A percentile compares a stretch with the other conserved stretches of the same genome.
phyloP scores from a whole-genome alignment of 371 early-diverging fungal species.

The Lichtheimia ramosa region DNA sequence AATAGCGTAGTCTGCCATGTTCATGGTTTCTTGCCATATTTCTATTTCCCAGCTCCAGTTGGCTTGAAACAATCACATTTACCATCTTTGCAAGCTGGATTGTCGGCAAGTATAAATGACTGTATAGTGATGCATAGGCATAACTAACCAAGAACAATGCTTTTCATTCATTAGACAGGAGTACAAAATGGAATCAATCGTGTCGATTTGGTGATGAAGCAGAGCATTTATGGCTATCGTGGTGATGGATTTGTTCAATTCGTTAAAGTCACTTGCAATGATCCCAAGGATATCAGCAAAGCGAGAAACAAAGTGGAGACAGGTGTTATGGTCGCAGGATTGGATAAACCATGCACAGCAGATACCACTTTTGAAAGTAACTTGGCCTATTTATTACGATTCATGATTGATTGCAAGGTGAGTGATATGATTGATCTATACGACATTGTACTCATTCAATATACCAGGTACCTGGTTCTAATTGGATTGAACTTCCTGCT shows the following conservation, averaged over 20 bases:
- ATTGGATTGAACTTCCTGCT: conserved; percentile 91
- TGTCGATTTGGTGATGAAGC: conserved; percentile 70
- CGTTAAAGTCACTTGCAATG: conserved; percentile 65
- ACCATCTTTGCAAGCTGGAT: conserved; percentile 50
- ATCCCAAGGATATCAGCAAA: conserved; percentile 54
- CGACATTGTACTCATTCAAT: neutral
- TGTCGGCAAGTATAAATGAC: conserved; percentile 50
- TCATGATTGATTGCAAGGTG: conserved; percentile 96
- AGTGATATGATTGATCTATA: neutral
- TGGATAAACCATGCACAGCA: conserved; percentile 38
- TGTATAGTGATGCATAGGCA: no score
- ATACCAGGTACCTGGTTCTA: conserved; percentile 77
- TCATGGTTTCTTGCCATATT: conserved; percentile 91
- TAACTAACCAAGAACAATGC: no score
- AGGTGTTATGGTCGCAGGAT: conserved; percentile 57
- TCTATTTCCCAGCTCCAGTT: conserved; percentile 91
- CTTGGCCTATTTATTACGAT: conserved; percentile 87
- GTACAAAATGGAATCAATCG: conserved; percentile 31
- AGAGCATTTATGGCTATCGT: conserved; percentile 83
- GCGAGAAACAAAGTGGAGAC: conserved; percentile 46
- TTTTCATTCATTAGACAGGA: no score
- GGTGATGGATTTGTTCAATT: conserved; percentile 71
- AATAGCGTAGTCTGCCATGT: conserved; percentile 93
- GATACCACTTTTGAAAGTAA: conserved; percentile 90
- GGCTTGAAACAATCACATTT: conserved; percentile 71